Evolutionary conservation across 441 rosid species (phyloP), one percentile per base, ranked within the genome.

Genomic region (Geranium incanum): DNA sequence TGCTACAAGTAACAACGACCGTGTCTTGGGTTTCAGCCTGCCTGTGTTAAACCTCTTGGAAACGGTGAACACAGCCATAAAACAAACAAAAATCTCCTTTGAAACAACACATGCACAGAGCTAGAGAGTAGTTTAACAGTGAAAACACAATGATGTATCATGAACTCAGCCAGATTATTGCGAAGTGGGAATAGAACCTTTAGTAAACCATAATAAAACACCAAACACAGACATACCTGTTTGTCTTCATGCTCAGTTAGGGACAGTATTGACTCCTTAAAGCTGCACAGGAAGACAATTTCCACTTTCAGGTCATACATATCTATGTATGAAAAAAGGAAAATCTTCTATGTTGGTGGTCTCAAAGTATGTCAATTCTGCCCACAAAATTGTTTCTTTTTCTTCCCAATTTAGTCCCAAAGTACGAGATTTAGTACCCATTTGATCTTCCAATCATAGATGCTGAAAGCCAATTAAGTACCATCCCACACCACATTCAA

Each of bases 231-330:
- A 4, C 12, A 60, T 76, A 94, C 97, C 97, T 90, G 91, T 78
- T 85, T 89, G 82, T 94, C 97, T 64, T 85, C 87, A 73, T 94
- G 99, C 82, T 92, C 99, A 18, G 99, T 92, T 81, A 94, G 86
- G 52, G 92, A 89, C 78, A 94, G 84, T 37, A 94, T 89, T 43
- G 99, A 92, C 63, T 88, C 91, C 75, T 77, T 83, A 78, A 94
- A 90, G 87, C 98, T 91, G 96, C 91, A 86, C 5, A 73, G 68
- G 18, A 80, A 72, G 70, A 79, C 57, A 13, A 12, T 48, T 48
- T 48, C 57, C 33, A 72, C 6, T 73, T 70, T 62, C 76, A 74
- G 72, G 71, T 60, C 65, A 60, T 6, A 60, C 1, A 67, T 45
- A 60, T 13, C 19, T 45, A 55, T 37, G 48, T 68, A 36, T 18